Conservation (phyloP, 148 eudicot genomes). For the Diospyros lotus region DNA sequence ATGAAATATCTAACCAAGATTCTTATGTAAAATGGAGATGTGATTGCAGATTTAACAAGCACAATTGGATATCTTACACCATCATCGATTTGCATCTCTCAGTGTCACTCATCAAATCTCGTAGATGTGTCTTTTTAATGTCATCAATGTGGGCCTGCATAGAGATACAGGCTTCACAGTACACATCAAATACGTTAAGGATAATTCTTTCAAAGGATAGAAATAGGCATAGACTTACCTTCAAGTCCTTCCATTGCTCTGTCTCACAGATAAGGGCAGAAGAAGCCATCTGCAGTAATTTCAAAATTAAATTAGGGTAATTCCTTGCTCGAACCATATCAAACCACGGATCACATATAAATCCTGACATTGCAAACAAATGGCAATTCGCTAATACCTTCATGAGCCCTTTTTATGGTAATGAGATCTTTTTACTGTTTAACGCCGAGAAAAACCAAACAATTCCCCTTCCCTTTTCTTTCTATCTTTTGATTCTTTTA, state of each 20-base stretch:
- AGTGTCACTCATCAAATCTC: constrained; percentile 70
- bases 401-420: neutral
- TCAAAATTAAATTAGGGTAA: neutral
- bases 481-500: neutral
- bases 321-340: neutral
- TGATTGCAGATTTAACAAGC: neutral
- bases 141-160: constrained; percentile 78
- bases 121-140: constrained; percentile 79
- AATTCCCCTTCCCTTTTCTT: neutral
- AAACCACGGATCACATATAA: neutral
- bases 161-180: neutral
- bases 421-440: neutral
- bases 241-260: constrained; percentile 70
- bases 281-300: constrained; percentile 63
- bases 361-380: neutral
- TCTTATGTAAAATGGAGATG: neutral
- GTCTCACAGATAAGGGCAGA: constrained; percentile 62
- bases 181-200: neutral
- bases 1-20: neutral
- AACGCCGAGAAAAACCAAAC: neutral
- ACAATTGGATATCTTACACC: constrained; percentile 48
- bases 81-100: constrained; percentile 88
- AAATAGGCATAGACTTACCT: constrained; percentile 29
- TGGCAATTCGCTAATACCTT: neutral
- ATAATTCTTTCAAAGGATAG: neutral